Conservation (phyloP, 179 eudicot genomes). For the Amaranthus tricolor region DNA sequence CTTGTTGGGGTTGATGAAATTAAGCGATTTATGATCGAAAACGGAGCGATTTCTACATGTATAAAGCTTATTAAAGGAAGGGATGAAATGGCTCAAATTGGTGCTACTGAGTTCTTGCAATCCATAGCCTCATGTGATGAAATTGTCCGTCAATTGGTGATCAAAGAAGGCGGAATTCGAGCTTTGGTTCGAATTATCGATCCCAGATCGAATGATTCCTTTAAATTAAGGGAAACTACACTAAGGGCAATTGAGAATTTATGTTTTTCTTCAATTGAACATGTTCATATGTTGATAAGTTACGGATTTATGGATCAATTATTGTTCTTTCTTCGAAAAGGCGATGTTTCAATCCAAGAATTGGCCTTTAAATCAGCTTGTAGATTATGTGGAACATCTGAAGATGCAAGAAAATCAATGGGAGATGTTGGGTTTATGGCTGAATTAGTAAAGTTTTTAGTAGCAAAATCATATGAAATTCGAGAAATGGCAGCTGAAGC, state of each 20-base stretch:
- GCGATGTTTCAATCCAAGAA: constrained; percentile 66
- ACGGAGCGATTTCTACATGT: constrained; percentile 47
- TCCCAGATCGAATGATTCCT: constrained; percentile 45
- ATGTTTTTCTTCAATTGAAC: constrained; percentile 36
- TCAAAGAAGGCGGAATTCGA: constrained; percentile 49
- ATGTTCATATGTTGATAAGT: constrained; percentile 38
- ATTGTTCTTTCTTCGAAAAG: constrained; percentile 48
- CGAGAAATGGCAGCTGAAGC: constrained; percentile 80
- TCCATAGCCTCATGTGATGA: constrained; percentile 53
- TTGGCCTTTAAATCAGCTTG: constrained; percentile 54
- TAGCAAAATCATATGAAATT: constrained; percentile 62
- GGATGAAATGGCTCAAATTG: constrained; percentile 49
- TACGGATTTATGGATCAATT: constrained; percentile 55
- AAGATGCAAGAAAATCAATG: constrained; percentile 68
- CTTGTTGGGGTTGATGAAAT: constrained; percentile 72
- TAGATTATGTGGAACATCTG: constrained; percentile 51
- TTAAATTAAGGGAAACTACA: constrained; percentile 55
- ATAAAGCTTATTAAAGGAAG: constrained; percentile 50
- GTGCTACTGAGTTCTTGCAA: constrained; percentile 59
- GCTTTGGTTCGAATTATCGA: constrained; percentile 47
- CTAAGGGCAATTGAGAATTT: constrained; percentile 51
- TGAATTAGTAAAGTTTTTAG: constrained; percentile 60
- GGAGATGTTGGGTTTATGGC: constrained; percentile 75
- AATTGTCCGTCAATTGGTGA: constrained; percentile 36
- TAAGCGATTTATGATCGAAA: constrained; percentile 71